These are phyloP conservation scores for Nicotiana undulata DNA, from an alignment of 257 asterid genomes.

Conservation along the genomic window DNA sequence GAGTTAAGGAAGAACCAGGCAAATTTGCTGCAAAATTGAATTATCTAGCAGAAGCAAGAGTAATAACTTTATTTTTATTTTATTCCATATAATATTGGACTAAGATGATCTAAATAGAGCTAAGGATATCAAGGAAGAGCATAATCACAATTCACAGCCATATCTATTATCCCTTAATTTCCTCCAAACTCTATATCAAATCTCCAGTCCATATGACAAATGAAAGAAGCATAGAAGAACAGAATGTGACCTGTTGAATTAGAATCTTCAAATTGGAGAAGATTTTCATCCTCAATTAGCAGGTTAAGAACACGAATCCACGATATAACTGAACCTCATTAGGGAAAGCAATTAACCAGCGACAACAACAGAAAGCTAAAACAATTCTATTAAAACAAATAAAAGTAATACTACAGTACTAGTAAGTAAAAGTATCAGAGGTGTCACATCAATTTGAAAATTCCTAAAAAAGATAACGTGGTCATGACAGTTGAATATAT, in stretches of 20 bases:
- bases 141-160: not conserved
- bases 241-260: not conserved
- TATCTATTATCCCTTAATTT: not conserved
- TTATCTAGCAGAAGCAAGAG: not conserved
- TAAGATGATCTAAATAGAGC: not conserved
- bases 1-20: not conserved
- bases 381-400: not conserved
- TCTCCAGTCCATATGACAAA: not conserved
- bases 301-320: not conserved
- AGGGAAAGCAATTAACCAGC: not conserved
- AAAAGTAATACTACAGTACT: not conserved
- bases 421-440: not conserved
- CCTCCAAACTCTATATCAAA: not conserved
- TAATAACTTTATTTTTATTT: too few relatives aligned
- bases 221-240: not conserved
- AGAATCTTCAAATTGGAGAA: not conserved
- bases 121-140: not conserved
- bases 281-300: too few relatives aligned
- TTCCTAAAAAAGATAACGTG: not conserved
- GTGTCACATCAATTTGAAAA: slow-evolving; percentile 5
- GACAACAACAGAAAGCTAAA: not conserved
- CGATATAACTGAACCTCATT: not conserved
- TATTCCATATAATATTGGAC: not conserved
- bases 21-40: not conserved
- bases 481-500: not conserved